Evolutionary conservation across 768 basidiomycete genomes (phyloP), one percentile per base, ranked within the genome.

Genomic region (Daedaleopsis nitida): DNA sequence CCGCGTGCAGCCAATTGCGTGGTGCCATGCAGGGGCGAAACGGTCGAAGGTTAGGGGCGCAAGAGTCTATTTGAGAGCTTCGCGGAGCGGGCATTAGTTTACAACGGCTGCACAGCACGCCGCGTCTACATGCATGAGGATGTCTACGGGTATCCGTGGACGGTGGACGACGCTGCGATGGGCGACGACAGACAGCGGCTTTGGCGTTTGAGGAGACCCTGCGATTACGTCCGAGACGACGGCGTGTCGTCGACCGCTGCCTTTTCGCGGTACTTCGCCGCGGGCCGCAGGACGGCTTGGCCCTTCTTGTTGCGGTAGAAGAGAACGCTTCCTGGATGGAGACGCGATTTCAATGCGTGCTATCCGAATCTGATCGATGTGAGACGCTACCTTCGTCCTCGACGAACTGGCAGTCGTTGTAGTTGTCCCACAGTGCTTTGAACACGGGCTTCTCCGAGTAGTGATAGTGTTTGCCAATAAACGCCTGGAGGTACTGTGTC

Each of bases 401-500:
- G 38, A 76, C 74, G 58, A 75, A 76, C 49, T 74, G 72, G 58
- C 75, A 76, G 8, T 66, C 58, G 53, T 73, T 75, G 62, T 75
- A 76, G 37, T 61, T 72, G 50, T 72, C 61, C 75, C 75, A 76
- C 11, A 76, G 66, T 10, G 73, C 70, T 45, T 59, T 52, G 70
- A 76, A 76, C 12, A 71, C 69, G 32, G 71, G 70, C 52, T 69
- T 68, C 19, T 72, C 67, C 12, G 72, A 73, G 53, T 63, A 61
- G 48, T 61, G 60, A 57, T 76, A 76, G 45, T 76, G 72, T 14
- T 73, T 70, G 42, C 74, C 74, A 27, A 76, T 70, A 52, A 73
- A 69, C 21, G 47, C 60, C 39, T 67, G 65, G 21, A 76, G 66
- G 59, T 76, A 67, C 37, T 67, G 47, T 1, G 74, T 76, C 3